Base-by-base conservation (phyloP, 2,329 filamentous ascomycete species). In the Fusarium sp. region DNA sequence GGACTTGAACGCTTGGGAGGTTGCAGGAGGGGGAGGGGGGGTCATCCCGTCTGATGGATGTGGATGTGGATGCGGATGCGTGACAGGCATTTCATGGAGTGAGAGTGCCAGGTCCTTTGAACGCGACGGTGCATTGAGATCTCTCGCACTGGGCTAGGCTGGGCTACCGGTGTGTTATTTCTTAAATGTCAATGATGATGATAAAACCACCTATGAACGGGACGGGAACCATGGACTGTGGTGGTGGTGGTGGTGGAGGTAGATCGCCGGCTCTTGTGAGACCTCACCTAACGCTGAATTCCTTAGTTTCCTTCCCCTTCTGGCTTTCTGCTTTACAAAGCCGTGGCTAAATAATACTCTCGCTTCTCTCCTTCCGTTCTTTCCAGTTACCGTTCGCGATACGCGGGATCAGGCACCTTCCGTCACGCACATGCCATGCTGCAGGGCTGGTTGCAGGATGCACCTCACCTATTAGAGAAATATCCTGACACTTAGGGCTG, bases 381-480 rank as follows among this genome's bases (percentile, higher is more conserved):
- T 70, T 58, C 67, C 68, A 71, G 54, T 71, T 63, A 68, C 36
- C 28, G 43, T 68, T 68, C 63, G 49, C 55, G 43, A 71, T 71
- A 71, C 54, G 67, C 67, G 67, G 68, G 54, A 39, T 57, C 56
- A 69, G 66, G 58, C 58, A 67, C 58, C 46, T 70, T 49, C 44
- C 55, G 58, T 63, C 53, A 65, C 60, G 62, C 45, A 64, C 59
- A 64, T 58, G 45, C 60, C 60, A 58, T 68, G 63, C 48, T 58
- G 63, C 68, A 60, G 55, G 68, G 68, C 67, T 71, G 40, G 59
- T 68, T 63, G 63, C 68, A 71, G 68, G 24, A 71, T 71, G 68
- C 68, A 71, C 42, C 56, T 71, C 54, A 64, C 67, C 67, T 45
- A 40, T 71, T 69, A 44, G 56, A 69, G 66, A 69, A 69, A 66